phyloP scores from a whole-genome alignment of 1,139 yeast genomes.

The Meyerozyma carpophila region DNA sequence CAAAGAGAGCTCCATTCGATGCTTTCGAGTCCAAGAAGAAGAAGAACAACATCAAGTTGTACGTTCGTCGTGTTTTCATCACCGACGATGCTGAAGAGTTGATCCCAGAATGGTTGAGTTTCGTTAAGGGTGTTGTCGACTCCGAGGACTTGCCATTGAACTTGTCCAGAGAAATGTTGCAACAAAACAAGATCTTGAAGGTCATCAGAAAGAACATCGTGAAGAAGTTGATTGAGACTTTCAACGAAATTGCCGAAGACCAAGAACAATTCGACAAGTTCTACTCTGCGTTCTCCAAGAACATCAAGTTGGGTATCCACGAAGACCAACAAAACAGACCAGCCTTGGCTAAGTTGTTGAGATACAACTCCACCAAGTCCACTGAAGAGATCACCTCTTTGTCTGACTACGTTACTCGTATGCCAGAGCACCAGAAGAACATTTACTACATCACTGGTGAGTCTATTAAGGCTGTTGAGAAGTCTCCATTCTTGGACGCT shows the following conservation, averaged over 20 bases:
- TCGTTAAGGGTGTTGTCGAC: conserved; percentile 99
- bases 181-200: conserved; percentile 99
- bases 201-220: conserved; percentile 99
- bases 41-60: conserved; percentile 98
- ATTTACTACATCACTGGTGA: conserved; percentile 99
- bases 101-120: conserved; percentile 98
- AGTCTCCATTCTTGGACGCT: conserved; percentile 99
- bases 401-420: conserved; percentile 96
- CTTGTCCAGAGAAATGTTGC: conserved; percentile 99
- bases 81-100: conserved; percentile 99
- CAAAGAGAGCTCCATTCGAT: conserved; percentile 99
- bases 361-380: conserved; percentile 96
- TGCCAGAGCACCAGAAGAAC: conserved; percentile 99
- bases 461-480: conserved; percentile 94
- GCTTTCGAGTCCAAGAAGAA: conserved; percentile 97
- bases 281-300: conserved; percentile 97
- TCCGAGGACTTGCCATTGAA: conserved; percentile 99
- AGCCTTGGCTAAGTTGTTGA: conserved; percentile 91
- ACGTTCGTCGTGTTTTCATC: conserved; percentile 99
- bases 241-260: conserved; percentile 99
- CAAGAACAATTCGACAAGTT: conserved; percentile 97
- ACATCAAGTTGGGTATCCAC: conserved; percentile 97
- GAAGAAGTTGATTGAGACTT: conserved; percentile 97
- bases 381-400: conserved; percentile 90
- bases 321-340: conserved; percentile 98